Evolutionary conservation across 2,329 filamentous ascomycete species (phyloP).

Genomic region (Sarocladium strictum): DNA sequence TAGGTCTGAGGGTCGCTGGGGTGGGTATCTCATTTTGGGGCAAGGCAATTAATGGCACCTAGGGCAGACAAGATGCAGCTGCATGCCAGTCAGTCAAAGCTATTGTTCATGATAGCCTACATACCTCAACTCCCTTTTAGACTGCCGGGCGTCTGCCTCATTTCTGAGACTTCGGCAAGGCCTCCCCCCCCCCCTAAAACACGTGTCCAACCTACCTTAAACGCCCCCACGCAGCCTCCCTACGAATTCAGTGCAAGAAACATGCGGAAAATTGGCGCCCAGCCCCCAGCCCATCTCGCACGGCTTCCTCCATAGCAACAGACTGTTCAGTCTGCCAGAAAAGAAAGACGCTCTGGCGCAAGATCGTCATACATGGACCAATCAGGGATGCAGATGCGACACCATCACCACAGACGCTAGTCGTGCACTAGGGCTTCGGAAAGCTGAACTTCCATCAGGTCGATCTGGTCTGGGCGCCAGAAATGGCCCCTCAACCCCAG

Average conservation of each 20-base stretch:
- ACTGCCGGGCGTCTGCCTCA: too few species aligned
- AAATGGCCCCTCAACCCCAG: background rate
- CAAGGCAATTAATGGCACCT: too few species aligned
- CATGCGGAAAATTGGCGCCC: background rate
- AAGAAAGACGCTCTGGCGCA: background rate
- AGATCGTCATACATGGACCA: background rate
- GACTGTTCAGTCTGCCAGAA: background rate
- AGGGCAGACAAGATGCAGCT: too few species aligned
- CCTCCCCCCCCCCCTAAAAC: background rate
- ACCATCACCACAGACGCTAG: conserved; percentile 5
- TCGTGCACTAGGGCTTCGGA: background rate
- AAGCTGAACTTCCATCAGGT: conserved; percentile 8
- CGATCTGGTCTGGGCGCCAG: background rate
- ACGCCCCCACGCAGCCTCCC: too few species aligned
- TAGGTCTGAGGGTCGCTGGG: too few species aligned
- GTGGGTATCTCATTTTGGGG: too few species aligned
- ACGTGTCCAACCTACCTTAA: background rate
- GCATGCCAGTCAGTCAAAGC: background rate
- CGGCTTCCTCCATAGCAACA: conserved; percentile 2
- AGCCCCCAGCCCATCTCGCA: background rate
- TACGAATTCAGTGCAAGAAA: too few species aligned
- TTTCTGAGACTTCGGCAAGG: too few species aligned
- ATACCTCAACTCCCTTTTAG: too few species aligned
- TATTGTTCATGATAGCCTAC: background rate
- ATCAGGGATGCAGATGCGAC: background rate